Base-by-base conservation (phyloP, 2,329 filamentous ascomycete species). In the Ascomycota sp. region DNA sequence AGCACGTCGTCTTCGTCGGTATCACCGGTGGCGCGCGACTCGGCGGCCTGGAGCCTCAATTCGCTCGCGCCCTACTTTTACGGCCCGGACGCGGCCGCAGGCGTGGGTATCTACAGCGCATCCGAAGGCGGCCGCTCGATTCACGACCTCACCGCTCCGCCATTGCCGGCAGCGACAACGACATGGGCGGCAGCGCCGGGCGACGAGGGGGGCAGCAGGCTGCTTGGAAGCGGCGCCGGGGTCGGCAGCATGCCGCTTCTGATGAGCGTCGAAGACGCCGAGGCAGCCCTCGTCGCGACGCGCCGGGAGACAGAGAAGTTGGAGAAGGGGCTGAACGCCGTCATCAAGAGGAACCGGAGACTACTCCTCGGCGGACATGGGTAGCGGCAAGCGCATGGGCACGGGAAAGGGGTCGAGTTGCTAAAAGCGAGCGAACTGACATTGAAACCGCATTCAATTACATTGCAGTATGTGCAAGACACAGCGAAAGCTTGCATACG, bases 261-360 rank as follows among this genome's bases (percentile, higher is more conserved):
- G 7, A 65, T 76, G 58, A 68, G 56, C 28, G 57, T 75, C 2
- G 63, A 73, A 36, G 74, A 77, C 34, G 64, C 70, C 2, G 73
- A 78, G 51, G 53, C 52, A 32, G 64, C 64, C 27, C 52, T 68
- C 26, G 40, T 46, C 15, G 46, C 59, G 23, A 61, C 65, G 20
- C 57, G 61, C 30, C 68, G 63, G 43, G 71, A 76, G 45, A 64
- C 65, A 6, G 69, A 75, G 37, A 63, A 57, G 41, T 45, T 73
- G 20, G 70, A 75, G 51, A 74, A 70, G 55, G 64, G 55, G 27
- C 47, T 76, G 32, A 67, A 67, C 43, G 56, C 60, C 26, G 44
- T 73, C 13, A 61, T 75, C 32, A 67, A 64, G 51, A 65, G 63
- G 45, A 77, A 76, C 43, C 52, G 60, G 32, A 56, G 62, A 30